These are phyloP conservation scores for Zymoseptoria crescenta DNA, from an alignment of 2,329 filamentous ascomycete species.

Conservation along the genomic window DNA sequence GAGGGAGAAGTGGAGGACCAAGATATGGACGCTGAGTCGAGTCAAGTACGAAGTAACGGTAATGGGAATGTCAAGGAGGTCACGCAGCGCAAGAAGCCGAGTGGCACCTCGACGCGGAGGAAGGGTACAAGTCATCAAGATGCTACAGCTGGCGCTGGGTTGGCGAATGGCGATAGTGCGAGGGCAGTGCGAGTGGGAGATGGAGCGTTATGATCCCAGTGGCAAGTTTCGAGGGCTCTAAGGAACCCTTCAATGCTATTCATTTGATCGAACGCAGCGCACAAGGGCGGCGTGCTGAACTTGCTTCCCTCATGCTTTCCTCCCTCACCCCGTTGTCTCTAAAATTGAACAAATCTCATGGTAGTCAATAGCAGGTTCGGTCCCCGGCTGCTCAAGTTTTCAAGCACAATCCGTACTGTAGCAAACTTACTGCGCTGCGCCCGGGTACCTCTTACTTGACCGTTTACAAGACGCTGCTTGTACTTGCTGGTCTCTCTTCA, in stretches of 20 bases:
- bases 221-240: background rate
- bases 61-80: slow-evolving; percentile 10
- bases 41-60: slow-evolving; percentile 3
- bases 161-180: slow-evolving; percentile 15
- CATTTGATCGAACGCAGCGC: background rate
- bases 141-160: slow-evolving; percentile 1
- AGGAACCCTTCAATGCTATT: background rate
- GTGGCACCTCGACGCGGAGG: slow-evolving; percentile 3
- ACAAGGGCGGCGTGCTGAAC: no score
- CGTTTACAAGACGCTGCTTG: no score
- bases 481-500: no score
- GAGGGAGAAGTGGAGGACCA: slow-evolving; percentile 25
- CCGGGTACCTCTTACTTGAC: no score
- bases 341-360: no score
- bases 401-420: no score
- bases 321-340: no score
- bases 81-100: slow-evolving; percentile 12
- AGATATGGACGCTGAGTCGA: slow-evolving; percentile 21
- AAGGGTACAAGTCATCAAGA: slow-evolving; percentile 6
- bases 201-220: slow-evolving; percentile 3
- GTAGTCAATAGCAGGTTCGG: no score
- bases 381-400: no score
- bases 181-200: slow-evolving; percentile 12
- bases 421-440: no score
- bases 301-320: no score